Percentiles rank a stretch among this genome's conserved stretches.
Conservation (phyloP, 805 yeast genomes). For the Zygosaccharomyces pseudorouxii region DNA sequence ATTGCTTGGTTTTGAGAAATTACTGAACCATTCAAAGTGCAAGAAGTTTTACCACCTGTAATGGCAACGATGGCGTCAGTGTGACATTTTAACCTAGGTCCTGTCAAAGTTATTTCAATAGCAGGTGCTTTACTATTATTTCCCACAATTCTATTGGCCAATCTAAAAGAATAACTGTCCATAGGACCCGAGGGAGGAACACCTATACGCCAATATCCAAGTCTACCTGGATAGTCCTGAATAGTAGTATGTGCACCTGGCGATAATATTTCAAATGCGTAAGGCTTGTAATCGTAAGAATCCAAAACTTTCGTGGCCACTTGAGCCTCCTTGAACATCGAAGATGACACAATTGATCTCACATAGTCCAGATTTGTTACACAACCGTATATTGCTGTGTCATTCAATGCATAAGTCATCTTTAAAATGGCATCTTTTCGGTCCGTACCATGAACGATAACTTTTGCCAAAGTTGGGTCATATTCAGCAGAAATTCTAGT, state of each 20-base stretch:
- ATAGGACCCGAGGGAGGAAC: slow-evolving; percentile 99
- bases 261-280: slow-evolving; percentile 74
- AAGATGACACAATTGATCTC: slow-evolving; percentile 75
- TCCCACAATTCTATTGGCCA: slow-evolving; percentile 89
- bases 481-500: slow-evolving; percentile 86
- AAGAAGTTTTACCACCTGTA: slow-evolving; percentile 78
- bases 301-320: slow-evolving; percentile 88
- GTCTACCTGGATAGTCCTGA: slow-evolving; percentile 93
- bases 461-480: slow-evolving; percentile 94
- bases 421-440: slow-evolving; percentile 78
- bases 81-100: slow-evolving; percentile 85
- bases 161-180: slow-evolving; percentile 87
- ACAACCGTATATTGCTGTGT: slow-evolving; percentile 85
- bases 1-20: slow-evolving; percentile 72
- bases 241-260: slow-evolving; percentile 97
- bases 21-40: slow-evolving; percentile 56
- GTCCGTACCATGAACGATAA: slow-evolving; percentile 88
- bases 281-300: slow-evolving; percentile 69
- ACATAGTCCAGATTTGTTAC: slow-evolving; percentile 86
- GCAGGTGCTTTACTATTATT: slow-evolving; percentile 81
- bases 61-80: slow-evolving; percentile 70
- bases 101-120: slow-evolving; percentile 79
- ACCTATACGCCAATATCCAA: slow-evolving; percentile 62
- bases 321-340: slow-evolving; percentile 76
- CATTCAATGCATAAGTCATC: slow-evolving; percentile 74